Evolutionary conservation across 768 basidiomycete genomes (phyloP), one percentile per base, ranked within the genome.

Genomic region (Pholiota microspora): DNA sequence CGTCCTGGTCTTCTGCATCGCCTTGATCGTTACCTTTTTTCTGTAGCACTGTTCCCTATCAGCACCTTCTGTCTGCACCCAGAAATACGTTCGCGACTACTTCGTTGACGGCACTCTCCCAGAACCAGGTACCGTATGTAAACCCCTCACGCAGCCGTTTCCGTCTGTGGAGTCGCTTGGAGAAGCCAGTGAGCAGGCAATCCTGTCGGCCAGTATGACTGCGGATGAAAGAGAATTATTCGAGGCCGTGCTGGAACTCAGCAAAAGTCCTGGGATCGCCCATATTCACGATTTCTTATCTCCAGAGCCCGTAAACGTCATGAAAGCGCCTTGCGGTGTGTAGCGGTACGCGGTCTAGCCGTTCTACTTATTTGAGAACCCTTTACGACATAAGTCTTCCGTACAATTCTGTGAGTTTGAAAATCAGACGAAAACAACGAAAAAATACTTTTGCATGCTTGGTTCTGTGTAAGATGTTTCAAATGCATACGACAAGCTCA

Each of bases 81-180:
- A 61, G 21, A 45, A 56, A 31, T 55, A 71, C 54, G 62, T 81
- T 27, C 67, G 69, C 8, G 62, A 64, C 1, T 80, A 79, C 59
- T 76, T 80, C 49, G 49, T 63, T 1, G 51, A 71, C 7, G 78
- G 79, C 2, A 70, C 64, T 1, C 60, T 80, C 1, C 79, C 79
- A 2, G 52, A 60, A 9, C 63, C 66, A 7, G 75, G 67, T 5
- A 77, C 75, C 3, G 61, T 77, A 5, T 81, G 79, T 53, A 52
- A 71, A 2, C 63, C 72, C 3, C 58, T 69, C 16, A 56, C 54
- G 15, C 47, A 62, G 3, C 66, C 68, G 4, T 74, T 73, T 56
- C 58, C 64, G 12, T 7, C 29, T 0, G 21, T 47, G 6, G 34
- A 9, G 38, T 38, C 38, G 27, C 18, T 18, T 9, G 25, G n/a